phyloP scores from a whole-genome alignment of 495 filamentous ascomycete species.

The Penicillium roqueforti region DNA sequence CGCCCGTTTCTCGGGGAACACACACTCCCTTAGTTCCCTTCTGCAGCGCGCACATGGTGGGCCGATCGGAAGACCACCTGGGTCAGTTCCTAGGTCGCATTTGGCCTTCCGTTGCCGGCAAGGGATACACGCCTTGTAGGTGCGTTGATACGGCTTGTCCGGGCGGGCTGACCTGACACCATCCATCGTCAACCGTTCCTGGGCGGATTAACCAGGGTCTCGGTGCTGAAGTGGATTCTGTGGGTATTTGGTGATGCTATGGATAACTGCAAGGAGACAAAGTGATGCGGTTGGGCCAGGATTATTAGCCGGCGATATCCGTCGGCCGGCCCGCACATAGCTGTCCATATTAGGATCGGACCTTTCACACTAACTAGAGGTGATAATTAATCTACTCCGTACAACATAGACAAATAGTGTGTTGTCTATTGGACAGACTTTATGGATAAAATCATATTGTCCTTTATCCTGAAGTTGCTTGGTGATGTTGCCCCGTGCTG shows the following conservation, averaged over 20 bases:
- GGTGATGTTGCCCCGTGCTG: neutral
- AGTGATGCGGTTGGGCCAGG: neutral
- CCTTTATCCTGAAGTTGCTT: neutral
- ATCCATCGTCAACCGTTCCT: conserved; percentile 32
- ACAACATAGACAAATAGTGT: too few relatives aligned
- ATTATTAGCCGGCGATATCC: conserved; percentile 23
- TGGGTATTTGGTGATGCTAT: conserved; percentile 10
- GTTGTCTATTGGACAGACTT: neutral
- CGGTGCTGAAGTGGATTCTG: conserved; percentile 4
- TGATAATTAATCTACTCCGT: neutral
- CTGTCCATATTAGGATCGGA: neutral
- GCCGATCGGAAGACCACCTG: conserved; percentile 71
- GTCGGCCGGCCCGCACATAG: neutral
- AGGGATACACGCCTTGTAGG: conserved; percentile 48
- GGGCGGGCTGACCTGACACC: conserved; percentile 34
- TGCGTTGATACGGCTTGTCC: conserved; percentile 43
- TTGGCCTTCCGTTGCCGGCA: conserved; percentile 49
- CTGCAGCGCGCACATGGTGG: conserved; percentile 92
- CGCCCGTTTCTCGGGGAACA: conserved; percentile 75
- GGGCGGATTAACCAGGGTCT: conserved; percentile 17
- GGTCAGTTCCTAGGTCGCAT: conserved; percentile 54
- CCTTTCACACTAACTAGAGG: neutral
- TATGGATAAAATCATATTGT: neutral
- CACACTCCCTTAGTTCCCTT: conserved; percentile 85
- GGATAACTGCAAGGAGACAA: conserved; percentile 6